Conservation (phyloP, 306 rosid species). For the Cucumis melo region DNA sequence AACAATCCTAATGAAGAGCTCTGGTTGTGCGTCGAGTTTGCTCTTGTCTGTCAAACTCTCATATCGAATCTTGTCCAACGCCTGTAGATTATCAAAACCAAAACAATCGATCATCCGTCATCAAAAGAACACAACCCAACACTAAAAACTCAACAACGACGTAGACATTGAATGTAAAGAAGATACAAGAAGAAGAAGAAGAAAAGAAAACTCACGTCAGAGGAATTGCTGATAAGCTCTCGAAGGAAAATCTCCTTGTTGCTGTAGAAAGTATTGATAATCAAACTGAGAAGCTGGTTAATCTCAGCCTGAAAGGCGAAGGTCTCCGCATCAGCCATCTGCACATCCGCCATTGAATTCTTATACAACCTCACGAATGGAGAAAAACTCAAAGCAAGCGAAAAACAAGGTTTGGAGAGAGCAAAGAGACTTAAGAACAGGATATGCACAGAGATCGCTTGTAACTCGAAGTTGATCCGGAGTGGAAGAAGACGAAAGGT, state of each 20-base stretch:
- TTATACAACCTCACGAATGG: not conserved
- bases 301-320: slow-evolving; percentile 65
- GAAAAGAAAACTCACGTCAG: slow-evolving; percentile 24
- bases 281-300: slow-evolving; percentile 53
- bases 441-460: no score
- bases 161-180: not conserved
- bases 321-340: slow-evolving; percentile 50
- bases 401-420: not conserved
- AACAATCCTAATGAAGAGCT: slow-evolving; percentile 52
- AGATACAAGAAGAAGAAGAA: not conserved
- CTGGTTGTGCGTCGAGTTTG: slow-evolving; percentile 51
- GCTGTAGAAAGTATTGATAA: slow-evolving; percentile 58
- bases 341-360: slow-evolving; percentile 25
- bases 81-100: slow-evolving; percentile 13
- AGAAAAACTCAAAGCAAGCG: not conserved
- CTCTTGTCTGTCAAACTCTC: slow-evolving; percentile 51
- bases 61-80: slow-evolving; percentile 52
- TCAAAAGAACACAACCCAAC: not conserved
- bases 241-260: slow-evolving; percentile 76
- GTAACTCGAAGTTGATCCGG: not conserved
- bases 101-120: not conserved
- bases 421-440: not conserved
- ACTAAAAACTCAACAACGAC: not conserved
- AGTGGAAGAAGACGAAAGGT: fast-evolving
- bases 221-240: slow-evolving; percentile 46